Conservation (phyloP, 1,284 basidiomycete genomes). For the Fomitiporia mediterranea region DNA sequence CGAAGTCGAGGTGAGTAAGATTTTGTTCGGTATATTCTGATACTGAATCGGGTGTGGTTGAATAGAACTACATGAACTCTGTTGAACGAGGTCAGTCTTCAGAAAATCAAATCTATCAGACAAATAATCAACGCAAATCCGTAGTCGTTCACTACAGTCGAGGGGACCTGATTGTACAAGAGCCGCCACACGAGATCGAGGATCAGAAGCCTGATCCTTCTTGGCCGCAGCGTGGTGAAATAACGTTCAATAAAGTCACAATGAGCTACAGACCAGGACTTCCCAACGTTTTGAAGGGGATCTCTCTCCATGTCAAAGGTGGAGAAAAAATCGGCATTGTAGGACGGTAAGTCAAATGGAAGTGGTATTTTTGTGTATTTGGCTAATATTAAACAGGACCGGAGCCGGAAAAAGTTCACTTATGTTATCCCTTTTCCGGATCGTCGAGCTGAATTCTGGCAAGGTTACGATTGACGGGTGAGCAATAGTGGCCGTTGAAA, state of each 20-base stretch:
- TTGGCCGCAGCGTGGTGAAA: slow-evolving; percentile 49
- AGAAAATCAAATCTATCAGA: slow-evolving; percentile 12
- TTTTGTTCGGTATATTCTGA: not conserved
- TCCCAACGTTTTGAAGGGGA: slow-evolving; percentile 53
- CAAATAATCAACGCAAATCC: slow-evolving; percentile 1
- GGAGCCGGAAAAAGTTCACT: slow-evolving; percentile 37
- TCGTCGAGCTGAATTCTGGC: slow-evolving; percentile 38
- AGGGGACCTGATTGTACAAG: slow-evolving; percentile 52
- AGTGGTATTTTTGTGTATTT: slow-evolving; percentile 26
- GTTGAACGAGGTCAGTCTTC: slow-evolving; percentile 53
- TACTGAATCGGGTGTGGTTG: slow-evolving; percentile 13
- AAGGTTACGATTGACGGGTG: slow-evolving; percentile 40
- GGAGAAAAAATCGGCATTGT: slow-evolving; percentile 83
- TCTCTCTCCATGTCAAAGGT: slow-evolving; percentile 51
- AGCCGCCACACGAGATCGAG: slow-evolving; percentile 55
- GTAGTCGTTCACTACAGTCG: slow-evolving; percentile 59
- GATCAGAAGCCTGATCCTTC: slow-evolving; percentile 45
- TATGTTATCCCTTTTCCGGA: slow-evolving; percentile 34
- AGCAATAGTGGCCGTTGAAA: slow-evolving; percentile 31
- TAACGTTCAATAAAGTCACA: slow-evolving; percentile 48
- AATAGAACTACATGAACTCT: slow-evolving; percentile 72
- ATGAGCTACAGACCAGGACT: slow-evolving; percentile 57
- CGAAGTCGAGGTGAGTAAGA: slow-evolving; percentile 51
- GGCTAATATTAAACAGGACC: slow-evolving; percentile 29
- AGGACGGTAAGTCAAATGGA: slow-evolving; percentile 34